phyloP scores from a whole-genome alignment of 1,139 yeast genomes.

The Zygosaccharomyces pseudobailii region DNA sequence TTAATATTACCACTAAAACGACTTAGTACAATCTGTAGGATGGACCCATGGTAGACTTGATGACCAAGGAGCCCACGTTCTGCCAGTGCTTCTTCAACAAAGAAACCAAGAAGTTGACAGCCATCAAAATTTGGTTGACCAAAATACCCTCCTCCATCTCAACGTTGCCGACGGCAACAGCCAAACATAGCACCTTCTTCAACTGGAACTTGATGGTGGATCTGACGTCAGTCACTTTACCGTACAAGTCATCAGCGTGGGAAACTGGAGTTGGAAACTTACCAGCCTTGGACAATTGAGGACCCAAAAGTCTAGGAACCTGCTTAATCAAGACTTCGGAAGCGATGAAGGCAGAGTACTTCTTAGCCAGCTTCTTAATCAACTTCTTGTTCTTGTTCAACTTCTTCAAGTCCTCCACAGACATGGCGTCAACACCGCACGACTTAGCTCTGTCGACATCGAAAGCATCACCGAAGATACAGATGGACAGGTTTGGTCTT shows the following conservation, averaged over 20 bases:
- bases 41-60: slow-evolving; percentile 99
- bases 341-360: slow-evolving; percentile 99
- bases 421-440: slow-evolving; percentile 99
- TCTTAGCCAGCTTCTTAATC: slow-evolving; percentile 99
- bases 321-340: slow-evolving; percentile 99
- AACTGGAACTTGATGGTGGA: slow-evolving; percentile 99
- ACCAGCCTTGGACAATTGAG: slow-evolving; percentile 99
- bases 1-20: not conserved
- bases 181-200: slow-evolving; percentile 92
- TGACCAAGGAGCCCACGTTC: slow-evolving; percentile 98
- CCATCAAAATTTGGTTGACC: slow-evolving; percentile 97
- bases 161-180: slow-evolving; percentile 97
- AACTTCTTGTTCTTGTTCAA: slow-evolving; percentile 99
- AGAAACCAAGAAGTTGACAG: slow-evolving; percentile 99
- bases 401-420: slow-evolving; percentile 99
- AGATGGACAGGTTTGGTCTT: slow-evolving; percentile 99
- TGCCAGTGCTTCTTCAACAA: slow-evolving; percentile 99
- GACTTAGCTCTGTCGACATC: slow-evolving; percentile 99
- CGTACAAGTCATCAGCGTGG: slow-evolving; percentile 96
- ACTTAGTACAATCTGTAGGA: slow-evolving; percentile 97
- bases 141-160: slow-evolving; percentile 96
- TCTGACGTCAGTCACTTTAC: slow-evolving; percentile 95
- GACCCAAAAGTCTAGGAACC: slow-evolving; percentile 99
- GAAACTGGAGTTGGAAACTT: slow-evolving; percentile 99
- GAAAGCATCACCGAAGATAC: slow-evolving; percentile 99